Evolutionary conservation across 257 asterid species (phyloP).

Genomic region (Catharanthus roseus): DNA sequence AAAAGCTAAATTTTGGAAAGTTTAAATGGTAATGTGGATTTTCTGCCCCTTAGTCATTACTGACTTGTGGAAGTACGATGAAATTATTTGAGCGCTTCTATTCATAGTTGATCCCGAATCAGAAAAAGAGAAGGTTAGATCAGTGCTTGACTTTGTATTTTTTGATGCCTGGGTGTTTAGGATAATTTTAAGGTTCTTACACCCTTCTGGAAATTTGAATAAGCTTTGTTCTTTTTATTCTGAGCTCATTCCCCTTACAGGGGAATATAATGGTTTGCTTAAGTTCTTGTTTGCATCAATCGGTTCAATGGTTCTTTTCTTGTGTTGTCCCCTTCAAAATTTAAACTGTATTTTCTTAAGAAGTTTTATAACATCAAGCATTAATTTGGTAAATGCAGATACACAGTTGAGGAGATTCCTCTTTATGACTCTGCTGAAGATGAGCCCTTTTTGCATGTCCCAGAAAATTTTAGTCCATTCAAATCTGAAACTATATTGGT

Average conservation of each 20-base stretch:
- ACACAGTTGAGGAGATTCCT: conserved; percentile 77
- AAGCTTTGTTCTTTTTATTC: neutral
- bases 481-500: conserved; percentile 25
- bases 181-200: neutral
- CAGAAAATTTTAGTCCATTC: conserved; percentile 27
- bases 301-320: neutral
- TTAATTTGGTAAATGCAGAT: conserved; percentile 38
- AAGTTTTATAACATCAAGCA: neutral
- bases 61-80: neutral
- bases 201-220: neutral
- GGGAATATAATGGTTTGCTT: neutral
- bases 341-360: neutral
- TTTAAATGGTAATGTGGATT: too few species aligned
- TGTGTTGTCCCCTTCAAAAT: neutral
- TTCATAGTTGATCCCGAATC: neutral
- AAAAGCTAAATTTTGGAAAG: too few species aligned
- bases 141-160: neutral
- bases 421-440: conserved; percentile 96
- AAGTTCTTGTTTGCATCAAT: neutral
- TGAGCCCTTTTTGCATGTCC: conserved; percentile 44
- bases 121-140: neutral
- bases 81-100: neutral
- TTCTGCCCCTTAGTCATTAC: too few species aligned
- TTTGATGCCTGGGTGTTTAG: neutral
- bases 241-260: neutral